Conservation (phyloP, 164 flowering plant species). For the Umbellularia californica region DNA sequence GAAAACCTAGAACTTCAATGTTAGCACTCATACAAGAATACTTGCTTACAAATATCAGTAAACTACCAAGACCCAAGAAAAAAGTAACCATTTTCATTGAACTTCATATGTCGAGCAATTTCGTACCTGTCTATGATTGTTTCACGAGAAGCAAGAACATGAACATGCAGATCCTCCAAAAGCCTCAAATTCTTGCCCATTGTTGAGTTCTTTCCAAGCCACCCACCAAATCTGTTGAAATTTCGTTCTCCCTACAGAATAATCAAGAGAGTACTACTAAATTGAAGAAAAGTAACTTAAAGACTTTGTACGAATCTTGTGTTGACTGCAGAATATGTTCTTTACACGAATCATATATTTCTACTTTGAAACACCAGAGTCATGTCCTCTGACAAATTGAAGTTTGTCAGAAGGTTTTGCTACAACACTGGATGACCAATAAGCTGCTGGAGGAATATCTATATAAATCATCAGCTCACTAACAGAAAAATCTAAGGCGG, state of each 20-base stretch:
- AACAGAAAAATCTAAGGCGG: too few species aligned
- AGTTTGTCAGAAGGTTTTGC: background rate
- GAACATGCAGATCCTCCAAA: slow-evolving; percentile 86
- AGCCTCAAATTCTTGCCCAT: slow-evolving; percentile 83
- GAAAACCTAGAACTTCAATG: background rate
- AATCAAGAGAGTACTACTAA: background rate
- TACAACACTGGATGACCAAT: background rate
- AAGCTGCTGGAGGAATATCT: background rate
- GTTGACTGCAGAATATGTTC: background rate
- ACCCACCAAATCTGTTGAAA: slow-evolving; percentile 94
- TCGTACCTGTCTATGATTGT: slow-evolving; percentile 65
- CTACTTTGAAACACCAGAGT: too few species aligned
- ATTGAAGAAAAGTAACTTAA: background rate
- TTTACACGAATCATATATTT: background rate
- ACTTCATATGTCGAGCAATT: background rate
- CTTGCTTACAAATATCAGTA: background rate
- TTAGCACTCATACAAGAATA: background rate
- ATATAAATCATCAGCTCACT: too few species aligned
- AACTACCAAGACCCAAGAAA: too few species aligned
- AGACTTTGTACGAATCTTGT: background rate
- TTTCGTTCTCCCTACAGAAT: slow-evolving; percentile 83
- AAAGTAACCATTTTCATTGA: too few species aligned
- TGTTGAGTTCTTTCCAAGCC: slow-evolving; percentile 98
- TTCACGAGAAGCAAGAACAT: slow-evolving; percentile 83
- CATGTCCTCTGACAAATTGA: background rate